Evolutionary conservation across 2,329 filamentous ascomycete genomes (phyloP), one percentile per base, ranked within the genome.

Genomic region (Tolypocladium paradoxum): DNA sequence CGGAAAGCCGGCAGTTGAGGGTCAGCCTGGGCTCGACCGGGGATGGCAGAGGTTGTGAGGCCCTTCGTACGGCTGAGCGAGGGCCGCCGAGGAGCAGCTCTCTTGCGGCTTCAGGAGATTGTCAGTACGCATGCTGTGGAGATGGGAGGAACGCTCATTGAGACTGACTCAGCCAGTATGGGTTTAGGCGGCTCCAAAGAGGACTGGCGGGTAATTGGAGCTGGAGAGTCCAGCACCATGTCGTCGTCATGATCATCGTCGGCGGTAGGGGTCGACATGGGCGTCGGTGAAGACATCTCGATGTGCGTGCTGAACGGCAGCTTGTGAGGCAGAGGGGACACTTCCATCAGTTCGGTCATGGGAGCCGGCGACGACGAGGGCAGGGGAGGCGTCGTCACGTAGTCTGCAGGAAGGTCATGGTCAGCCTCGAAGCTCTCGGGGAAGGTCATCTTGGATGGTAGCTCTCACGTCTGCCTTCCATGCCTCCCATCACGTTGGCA

Each of bases 301-400:
- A 88, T 75, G 60, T 86, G 78, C 33, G 76, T 68, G 70, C 77
- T 71, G 64, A 83, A 90, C 14, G 87, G 79, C 33, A 79, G 75
- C 75, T 96, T 96, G 75, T 96, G 90, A 55, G 90, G 91, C 40
- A 97, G 73, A 38, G 93, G 92, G 46, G 92, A 96, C 69, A 96
- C 84, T 65, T 97, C 91, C 90, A 97, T 96, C 53, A 83, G 77
- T 68, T 96, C 90, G 56, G 81, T 79, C 52, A 77, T 70, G 36
- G 79, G 79, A 53, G 81, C 82, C 7, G 91, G 90, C 46, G 92
- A 95, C 7, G 91, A 96, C 2, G 89, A 87, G 3, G 72, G 84
- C 51, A 95, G 76, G 45, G 90, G 88, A 55, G 93, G 90, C 37
- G 91, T 96, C 36, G 87, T 95, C 62, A 89, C 81, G 63, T 80